Evolutionary conservation across 345 rosid species (phyloP), one percentile per base, ranked within the genome.

Genomic region (Aegle marmelos): DNA sequence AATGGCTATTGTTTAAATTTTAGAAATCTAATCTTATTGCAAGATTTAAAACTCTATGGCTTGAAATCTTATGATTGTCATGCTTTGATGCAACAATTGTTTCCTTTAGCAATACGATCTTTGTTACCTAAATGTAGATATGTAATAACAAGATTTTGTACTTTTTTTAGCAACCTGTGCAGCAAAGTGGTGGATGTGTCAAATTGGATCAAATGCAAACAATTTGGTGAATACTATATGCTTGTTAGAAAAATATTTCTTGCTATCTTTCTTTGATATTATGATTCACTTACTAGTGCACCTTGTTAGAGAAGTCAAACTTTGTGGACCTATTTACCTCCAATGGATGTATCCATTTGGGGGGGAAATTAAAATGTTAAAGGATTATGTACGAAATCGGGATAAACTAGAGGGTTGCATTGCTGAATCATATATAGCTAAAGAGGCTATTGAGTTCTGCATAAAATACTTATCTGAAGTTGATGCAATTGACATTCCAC

Each of bases 371-470:
- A 61, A 25, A 61, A 11, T 25, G 10, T 61, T 61, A 6, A 59
- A 59, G 30, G 16, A 8, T 7, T 8, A 61, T 11, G 31, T 25
- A 9, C 1, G 34, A 25, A 27, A 27, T 61, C 2, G 11, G 0
- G 4, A 25, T 13, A 30, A 30, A 61, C 19, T 2, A 61, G 7
- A 61, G 25, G 34, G 65, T 27, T 25, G 65, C 16, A 62, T 70
- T 30, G 66, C 83, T 57, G 24, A 77, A 81, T 77, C 70, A 37
- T 5, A 50, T 5, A 56, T 56, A 2, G 60, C 11, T 21, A 1
- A 56, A 56, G 10, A 56, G 22, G 60, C 60, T 56, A 56, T 22
- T 19, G 60, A 56, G 9, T 56, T 56, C 2, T 56, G 11, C 3
- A 56, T 22, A 56, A 7, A 56, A 7, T 56, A 56, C 8, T 54